Evolutionary conservation across 2,329 filamentous ascomycete species (phyloP), one percentile per base, ranked within the genome.

Genomic region (Monosporascus sp.): DNA sequence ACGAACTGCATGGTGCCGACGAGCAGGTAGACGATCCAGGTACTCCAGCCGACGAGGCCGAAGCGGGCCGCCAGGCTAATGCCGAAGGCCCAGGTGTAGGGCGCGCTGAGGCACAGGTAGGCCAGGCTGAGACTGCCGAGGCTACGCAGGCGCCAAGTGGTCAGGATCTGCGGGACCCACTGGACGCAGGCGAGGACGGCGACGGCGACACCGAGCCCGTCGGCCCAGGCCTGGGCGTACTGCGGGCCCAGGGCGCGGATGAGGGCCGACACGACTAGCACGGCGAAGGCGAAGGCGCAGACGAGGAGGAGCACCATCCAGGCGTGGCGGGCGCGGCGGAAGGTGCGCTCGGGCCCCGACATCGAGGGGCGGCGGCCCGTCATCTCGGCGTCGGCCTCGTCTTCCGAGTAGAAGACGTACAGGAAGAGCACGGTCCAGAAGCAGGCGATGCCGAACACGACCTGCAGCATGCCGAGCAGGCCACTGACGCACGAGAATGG

Each of bases 11-110:
- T 60, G 18, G 53, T 54, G 31, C 58, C 58, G 24, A 60, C 58
- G 17, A 60, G 47, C 4, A 60, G 41, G 45, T 60, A 60, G 41
- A 60, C 58, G 22, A 55, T 56, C 58, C 58, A 60, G 9, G 54
- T 57, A 9, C 52, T 56, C 58, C 58, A 60, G 39, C 58, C 58
- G 3, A 48, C 48, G 14, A 56, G 47, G 37, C 58, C 58, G 8
- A 60, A 55, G 17, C 58, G 57, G 7, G 48, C 35, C 9, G 58
- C 52, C 25, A 60, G 50, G 44, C 55, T 57, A 48, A 59, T 54
- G 1, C 47, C 58, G 49, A 60, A 60, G 35, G 58, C 63, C 63
- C 63, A 66, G 24, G 64, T 65, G 37, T 62, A 65, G 60, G 64
- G 51, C n/a, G 49, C 37, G 37, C 37, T 52, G 37, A 50, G 24